A percentile compares a stretch with the other conserved stretches of the same genome.
Evolutionary conservation across 1,284 basidiomycete species (phyloP).

Genomic region (Cutaneotrichosporon daszewskae): DNA sequence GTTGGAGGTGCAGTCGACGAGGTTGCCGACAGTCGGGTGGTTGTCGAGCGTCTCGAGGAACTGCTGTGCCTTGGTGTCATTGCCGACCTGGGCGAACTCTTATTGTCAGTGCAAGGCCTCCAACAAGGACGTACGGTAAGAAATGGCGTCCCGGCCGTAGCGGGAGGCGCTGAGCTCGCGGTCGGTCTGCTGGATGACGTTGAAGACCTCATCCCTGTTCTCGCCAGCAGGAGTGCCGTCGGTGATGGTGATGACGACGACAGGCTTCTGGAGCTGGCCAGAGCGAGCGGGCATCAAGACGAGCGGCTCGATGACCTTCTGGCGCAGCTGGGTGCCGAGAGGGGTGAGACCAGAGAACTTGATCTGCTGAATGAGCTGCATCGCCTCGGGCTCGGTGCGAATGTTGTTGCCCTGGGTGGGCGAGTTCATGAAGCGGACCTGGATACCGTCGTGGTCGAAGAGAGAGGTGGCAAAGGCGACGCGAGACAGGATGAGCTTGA

Average conservation of each 20-base stretch:
- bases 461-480: constrained; percentile 47
- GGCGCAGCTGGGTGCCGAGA: constrained; percentile 46
- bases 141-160: constrained; percentile 50
- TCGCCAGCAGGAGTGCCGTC: constrained; percentile 49
- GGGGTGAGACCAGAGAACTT: constrained; percentile 49
- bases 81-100: constrained; percentile 51
- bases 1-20: constrained; percentile 48
- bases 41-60: constrained; percentile 50
- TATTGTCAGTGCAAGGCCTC: background rate
- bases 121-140: constrained; percentile 41
- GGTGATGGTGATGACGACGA: constrained; percentile 48
- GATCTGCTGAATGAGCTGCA: constrained; percentile 32
- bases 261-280: constrained; percentile 47
- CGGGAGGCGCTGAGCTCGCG: constrained; percentile 40
- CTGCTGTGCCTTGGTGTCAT: constrained; percentile 46
- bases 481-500: constrained; percentile 46
- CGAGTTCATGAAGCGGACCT: constrained; percentile 50
- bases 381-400: constrained; percentile 39
- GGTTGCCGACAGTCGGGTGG: constrained; percentile 46
- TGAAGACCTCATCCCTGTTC: constrained; percentile 41
- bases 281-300: constrained; percentile 47
- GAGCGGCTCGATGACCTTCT: constrained; percentile 50
- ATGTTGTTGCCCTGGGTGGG: constrained; percentile 48
- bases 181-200: constrained; percentile 46
- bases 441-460: constrained; percentile 51